phyloP scores from a whole-genome alignment of 192 early-diverging fungal species.

The Coemansia aciculifera region DNA sequence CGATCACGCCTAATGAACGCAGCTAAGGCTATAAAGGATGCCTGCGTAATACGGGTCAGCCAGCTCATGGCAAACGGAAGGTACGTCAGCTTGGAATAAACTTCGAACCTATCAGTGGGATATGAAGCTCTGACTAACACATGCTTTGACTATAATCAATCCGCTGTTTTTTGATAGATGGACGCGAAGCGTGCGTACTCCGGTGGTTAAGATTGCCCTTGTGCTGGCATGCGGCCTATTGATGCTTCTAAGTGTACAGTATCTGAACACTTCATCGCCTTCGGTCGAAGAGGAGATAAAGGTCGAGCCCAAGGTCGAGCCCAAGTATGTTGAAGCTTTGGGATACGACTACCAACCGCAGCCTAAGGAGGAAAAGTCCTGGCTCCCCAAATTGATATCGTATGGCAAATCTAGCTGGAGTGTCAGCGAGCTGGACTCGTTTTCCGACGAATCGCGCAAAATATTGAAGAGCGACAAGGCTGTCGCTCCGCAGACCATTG shows the following conservation, averaged over 20 bases:
- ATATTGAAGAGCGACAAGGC: constrained; percentile 30
- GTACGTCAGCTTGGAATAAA: neutral
- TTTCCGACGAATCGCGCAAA: constrained; percentile 27
- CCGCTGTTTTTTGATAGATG: constrained; percentile 6
- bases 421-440: neutral
- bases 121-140: neutral
- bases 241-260: neutral
- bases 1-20: neutral
- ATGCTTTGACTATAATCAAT: neutral
- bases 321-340: constrained; percentile 31
- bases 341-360: constrained; percentile 29
- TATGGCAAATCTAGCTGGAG: neutral
- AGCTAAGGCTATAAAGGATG: neutral
- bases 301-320: neutral
- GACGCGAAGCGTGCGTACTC: constrained; percentile 12
- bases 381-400: constrained; percentile 21
- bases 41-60: neutral
- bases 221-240: constrained; percentile 10
- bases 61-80: neutral
- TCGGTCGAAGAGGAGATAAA: neutral
- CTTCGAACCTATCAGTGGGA: neutral
- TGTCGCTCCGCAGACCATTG: constrained; percentile 20
- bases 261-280: neutral
- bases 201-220: neutral
- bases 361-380: constrained; percentile 25